Base-by-base conservation (phyloP, 2,329 filamentous ascomycete genomes). In the Trichoderma hamatum region DNA sequence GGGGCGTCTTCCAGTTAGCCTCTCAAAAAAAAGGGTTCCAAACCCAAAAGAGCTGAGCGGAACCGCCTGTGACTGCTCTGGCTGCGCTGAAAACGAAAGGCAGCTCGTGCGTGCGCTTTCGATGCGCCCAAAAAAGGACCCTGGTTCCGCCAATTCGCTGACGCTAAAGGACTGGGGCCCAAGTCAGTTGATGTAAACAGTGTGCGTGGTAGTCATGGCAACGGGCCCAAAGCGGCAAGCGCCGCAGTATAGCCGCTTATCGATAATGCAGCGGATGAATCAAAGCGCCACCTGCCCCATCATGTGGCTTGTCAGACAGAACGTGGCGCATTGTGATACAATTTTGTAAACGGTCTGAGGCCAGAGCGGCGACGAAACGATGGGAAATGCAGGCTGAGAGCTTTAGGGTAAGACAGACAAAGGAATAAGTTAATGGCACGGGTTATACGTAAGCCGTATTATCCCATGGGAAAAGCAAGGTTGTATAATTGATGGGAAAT, bases 201-300 rank as follows among this genome's bases (percentile, higher is more conserved):
- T 70, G 63, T 43, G 71, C 59, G 64, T 28, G 34, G 79, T 72
- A 81, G 79, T 76, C 78, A 81, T 78, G 76, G 79, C 79, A 80
- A 82, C 79, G 68, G 28, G 24, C 52, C 26, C 3, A 28, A 36
- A 30, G 10, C 3, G 30, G 32, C 32, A 51, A 32, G 21, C 64
- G 63, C 75, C 73, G 75, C 69, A 43, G 70, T 72, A 71, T 65
- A 71, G 39, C 72, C 74, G 32, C n/a, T 51, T 71, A 72, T 73
- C 72, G 72, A 72, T 73, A 72, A 49, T 7, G 32, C 13, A n/a
- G 3, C 16, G 46, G 14, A 14, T 14, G 14, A 46, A 63, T 51
- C 26, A 16, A 16, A 24, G 39, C 21, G 54, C 52, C 36, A 51
- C 36, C 24, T 9, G 30, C 24, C 30, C 51, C 14, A 16, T 5